phyloP scores from a whole-genome alignment of 1,139 yeast species.

The Lodderomyces parapsilosis region DNA sequence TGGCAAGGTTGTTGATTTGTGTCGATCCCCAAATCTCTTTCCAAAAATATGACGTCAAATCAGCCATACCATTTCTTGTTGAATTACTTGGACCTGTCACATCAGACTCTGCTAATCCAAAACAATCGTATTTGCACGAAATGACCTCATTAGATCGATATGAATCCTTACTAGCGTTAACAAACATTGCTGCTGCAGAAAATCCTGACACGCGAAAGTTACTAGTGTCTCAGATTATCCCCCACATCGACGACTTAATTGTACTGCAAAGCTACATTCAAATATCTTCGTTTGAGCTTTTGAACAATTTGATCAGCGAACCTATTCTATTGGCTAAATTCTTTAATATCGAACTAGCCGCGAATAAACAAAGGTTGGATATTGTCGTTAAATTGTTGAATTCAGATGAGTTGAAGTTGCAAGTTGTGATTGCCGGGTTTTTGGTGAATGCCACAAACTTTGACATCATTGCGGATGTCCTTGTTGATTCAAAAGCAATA shows the following conservation, averaged over 20 bases:
- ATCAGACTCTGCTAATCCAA: constrained; percentile 1
- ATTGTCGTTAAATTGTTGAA: constrained; percentile 41
- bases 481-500: constrained; percentile 26
- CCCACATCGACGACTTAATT: constrained; percentile 35
- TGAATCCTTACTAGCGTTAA: constrained; percentile 47
- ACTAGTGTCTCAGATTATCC: constrained; percentile 36
- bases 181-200: constrained; percentile 43
- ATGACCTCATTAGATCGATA: constrained; percentile 39
- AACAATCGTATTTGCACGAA: constrained; percentile 23
- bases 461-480: constrained; percentile 39
- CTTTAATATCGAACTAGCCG: constrained; percentile 38
- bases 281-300: constrained; percentile 46
- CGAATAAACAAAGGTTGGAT: constrained; percentile 30
- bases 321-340: constrained; percentile 50
- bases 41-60: constrained; percentile 36
- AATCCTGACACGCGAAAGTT: constrained; percentile 27
- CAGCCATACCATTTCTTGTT: constrained; percentile 47
- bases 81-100: constrained; percentile 37
- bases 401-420: constrained; percentile 36
- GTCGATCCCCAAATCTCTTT: constrained; percentile 41
- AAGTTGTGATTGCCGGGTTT: constrained; percentile 43
- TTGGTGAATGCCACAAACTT: constrained; percentile 52
- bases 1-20: constrained; percentile 45
- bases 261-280: constrained; percentile 39
- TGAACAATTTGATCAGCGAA: constrained; percentile 44